Conservation (phyloP, 495 filamentous ascomycete genomes). For the Penicillium taxi region DNA sequence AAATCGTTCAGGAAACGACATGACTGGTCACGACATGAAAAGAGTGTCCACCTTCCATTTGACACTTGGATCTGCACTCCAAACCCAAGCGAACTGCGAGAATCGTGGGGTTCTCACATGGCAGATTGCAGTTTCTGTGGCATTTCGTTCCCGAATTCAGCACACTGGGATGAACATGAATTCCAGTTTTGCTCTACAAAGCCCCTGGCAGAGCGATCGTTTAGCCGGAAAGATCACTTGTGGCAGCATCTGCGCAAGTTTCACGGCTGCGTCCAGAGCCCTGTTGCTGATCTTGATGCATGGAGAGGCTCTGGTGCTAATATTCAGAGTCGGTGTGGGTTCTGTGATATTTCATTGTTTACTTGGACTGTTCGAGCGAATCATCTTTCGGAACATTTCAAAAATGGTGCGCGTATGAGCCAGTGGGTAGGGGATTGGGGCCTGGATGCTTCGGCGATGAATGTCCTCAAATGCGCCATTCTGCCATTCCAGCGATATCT, state of each 20-base stretch:
- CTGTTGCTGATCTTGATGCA: conserved; percentile 52
- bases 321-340: conserved; percentile 62
- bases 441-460: conserved; percentile 50
- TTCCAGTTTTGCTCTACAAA: conserved; percentile 60
- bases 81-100: conserved; percentile 6
- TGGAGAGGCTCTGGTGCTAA: conserved; percentile 57
- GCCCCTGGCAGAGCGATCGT: conserved; percentile 58
- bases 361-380: conserved; percentile 56
- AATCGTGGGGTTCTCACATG: conserved; percentile 5
- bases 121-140: conserved; percentile 64
- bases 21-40: conserved; percentile 81
- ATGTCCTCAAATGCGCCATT: conserved; percentile 54
- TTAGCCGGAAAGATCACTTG: conserved; percentile 78
- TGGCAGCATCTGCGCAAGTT: conserved; percentile 74
- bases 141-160: conserved; percentile 44
- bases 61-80: conserved; percentile 70
- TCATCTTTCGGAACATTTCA: conserved; percentile 64
- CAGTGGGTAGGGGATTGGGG: conserved; percentile 71
- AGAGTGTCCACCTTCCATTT: conserved; percentile 65
- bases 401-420: conserved; percentile 55
- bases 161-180: conserved; percentile 64
- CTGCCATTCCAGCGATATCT: conserved; percentile 37
- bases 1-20: conserved; percentile 75
- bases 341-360: conserved; percentile 53
- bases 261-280: conserved; percentile 55